Base-by-base conservation (phyloP, 305 asterid species). In the Fraxinus ornus region DNA sequence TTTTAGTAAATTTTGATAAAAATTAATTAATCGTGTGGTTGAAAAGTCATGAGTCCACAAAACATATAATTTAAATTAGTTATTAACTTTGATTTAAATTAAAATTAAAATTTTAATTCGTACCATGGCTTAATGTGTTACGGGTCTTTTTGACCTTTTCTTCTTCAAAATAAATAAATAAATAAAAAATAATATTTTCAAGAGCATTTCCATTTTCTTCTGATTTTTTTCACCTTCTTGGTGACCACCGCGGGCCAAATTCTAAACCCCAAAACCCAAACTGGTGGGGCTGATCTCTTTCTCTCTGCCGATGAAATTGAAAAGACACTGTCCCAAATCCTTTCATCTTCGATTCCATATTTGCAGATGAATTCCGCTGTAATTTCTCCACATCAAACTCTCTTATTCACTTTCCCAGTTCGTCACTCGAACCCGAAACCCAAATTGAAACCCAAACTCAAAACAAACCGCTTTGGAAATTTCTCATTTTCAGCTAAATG, bases 311-410 rank as follows among this genome's bases (percentile, higher is more conserved):
- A 32, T 71, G 76, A 32, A 71, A 71, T 10, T 71, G 44, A 33
- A 71, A 13, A 71, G 15, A 24, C n/a, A 26, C 35, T 3, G 33
- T 3, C 35, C 75, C 24, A 15, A 15, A 70, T 28, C 3, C 44
- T 66, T 26, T 66, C 41, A 70, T 70, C 76, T 70, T 5, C 44
- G 44, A 28, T 70, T 70, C 76, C 76, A 70, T 13, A 79, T 86
- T 88, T 32, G 78, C 85, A 75, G 79, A 89, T 90, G 93, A 73
- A 84, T 85, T 83, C 90, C 12, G 76, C 83, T 74, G 75, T 86
- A 84, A 33, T 47, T 79, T 55, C 87, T 70, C 83, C 90, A 74
- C 80, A 83, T 15, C 88, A 76, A 75, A 62, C 85, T 30, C 22
- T 80, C 7, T 73, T 87, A 55, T 86, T 90, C 89, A 72, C 49